phyloP scores from a whole-genome alignment of 148 eudicot species.

The Chenopodium formosanum region DNA sequence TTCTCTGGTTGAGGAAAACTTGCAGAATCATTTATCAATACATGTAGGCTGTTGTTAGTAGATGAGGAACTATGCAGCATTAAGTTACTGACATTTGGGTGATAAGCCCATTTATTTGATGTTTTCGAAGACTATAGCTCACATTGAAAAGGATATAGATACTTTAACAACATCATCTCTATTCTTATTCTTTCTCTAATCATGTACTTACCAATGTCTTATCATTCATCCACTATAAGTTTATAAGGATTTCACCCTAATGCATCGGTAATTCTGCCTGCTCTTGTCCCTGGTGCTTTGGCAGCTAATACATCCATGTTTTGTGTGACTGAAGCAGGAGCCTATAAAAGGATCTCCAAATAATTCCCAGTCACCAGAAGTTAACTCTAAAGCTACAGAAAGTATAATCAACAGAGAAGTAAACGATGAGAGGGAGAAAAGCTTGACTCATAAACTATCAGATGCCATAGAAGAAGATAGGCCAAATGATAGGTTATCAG shows the following conservation, averaged over 20 bases:
- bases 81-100: background rate
- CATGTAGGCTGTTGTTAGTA: background rate
- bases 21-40: background rate
- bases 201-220: background rate
- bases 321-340: conserved; percentile 37
- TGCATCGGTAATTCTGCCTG: background rate
- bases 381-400: conserved; percentile 40
- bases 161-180: background rate
- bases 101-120: background rate
- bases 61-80: background rate
- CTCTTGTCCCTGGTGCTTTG: background rate
- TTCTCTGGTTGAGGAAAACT: background rate
- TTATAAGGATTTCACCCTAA: background rate
- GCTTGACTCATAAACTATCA: background rate
- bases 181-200: background rate
- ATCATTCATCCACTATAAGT: background rate
- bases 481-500: background rate
- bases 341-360: conserved; percentile 36
- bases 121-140: background rate
- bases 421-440: background rate
- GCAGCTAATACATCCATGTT: background rate
- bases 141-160: background rate
- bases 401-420: conserved; percentile 15
- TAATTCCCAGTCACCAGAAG: conserved; percentile 53
- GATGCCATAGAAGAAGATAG: background rate